A percentile compares a stretch with the other conserved stretches of the same genome.
phyloP scores from a whole-genome alignment of 805 yeast species.

The Kodamaea restingae region DNA sequence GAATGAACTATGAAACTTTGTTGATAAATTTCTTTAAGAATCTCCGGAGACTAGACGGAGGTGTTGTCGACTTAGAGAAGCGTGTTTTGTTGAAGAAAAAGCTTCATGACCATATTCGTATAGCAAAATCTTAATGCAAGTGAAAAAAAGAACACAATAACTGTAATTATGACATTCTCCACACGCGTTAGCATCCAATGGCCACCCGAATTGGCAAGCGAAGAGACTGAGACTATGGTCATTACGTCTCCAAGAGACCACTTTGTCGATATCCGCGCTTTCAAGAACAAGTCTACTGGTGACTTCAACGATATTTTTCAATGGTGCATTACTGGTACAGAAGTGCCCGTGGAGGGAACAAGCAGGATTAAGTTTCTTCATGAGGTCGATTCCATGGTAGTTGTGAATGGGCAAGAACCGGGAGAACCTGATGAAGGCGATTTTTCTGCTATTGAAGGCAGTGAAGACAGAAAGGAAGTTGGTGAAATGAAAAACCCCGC shows the following conservation, averaged over 20 bases:
- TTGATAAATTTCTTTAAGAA: constrained; percentile 31
- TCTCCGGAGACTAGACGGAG: constrained; percentile 37
- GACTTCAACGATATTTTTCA: constrained; percentile 38
- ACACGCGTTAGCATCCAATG: constrained; percentile 52
- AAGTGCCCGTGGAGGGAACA: constrained; percentile 34
- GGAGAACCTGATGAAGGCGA: constrained; percentile 43
- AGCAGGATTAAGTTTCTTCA: constrained; percentile 38
- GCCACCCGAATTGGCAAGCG: constrained; percentile 41
- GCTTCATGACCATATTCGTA: constrained; percentile 6
- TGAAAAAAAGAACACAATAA: neutral
- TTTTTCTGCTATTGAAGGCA: constrained; percentile 35
- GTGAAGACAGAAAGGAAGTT: constrained; percentile 44
- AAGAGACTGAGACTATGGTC: constrained; percentile 47
- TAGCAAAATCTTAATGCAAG: neutral
- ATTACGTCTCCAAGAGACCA: constrained; percentile 40
- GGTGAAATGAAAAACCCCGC: constrained; percentile 47
- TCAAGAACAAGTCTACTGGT: constrained; percentile 6
- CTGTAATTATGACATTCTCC: constrained; percentile 31
- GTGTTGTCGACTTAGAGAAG: constrained; percentile 16
- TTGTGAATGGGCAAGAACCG: constrained; percentile 24
- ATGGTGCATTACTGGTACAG: constrained; percentile 56
- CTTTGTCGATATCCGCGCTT: constrained; percentile 46
- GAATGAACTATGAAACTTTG: constrained; percentile 33
- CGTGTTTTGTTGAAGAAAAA: constrained; percentile 8
- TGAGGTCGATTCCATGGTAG: constrained; percentile 39